Evolutionary conservation across 2,329 filamentous ascomycete genomes (phyloP).

Genomic region (Cryphonectria nitschkei): DNA sequence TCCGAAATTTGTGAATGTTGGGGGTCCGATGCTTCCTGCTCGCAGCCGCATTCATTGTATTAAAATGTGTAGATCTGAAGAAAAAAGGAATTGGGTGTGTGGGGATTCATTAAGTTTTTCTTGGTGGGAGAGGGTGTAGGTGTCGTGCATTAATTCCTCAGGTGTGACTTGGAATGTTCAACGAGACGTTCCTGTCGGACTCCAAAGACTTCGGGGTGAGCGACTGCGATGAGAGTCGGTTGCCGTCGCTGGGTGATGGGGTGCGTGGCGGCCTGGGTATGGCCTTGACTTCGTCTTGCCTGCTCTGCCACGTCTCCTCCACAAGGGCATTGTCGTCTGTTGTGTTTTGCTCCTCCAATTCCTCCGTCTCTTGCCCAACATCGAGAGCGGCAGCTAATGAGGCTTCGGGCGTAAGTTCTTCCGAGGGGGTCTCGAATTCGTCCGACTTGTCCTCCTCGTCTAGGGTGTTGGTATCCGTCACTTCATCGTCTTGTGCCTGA

Average conservation of each 20-base stretch:
- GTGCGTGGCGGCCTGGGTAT: slow-evolving; percentile 22
- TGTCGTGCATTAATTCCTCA: background rate
- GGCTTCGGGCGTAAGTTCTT: slow-evolving; percentile 11
- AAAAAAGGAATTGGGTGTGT: background rate
- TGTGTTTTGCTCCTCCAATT: slow-evolving; percentile 6
- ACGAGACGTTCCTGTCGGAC: slow-evolving; percentile 13
- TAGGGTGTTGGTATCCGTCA: background rate
- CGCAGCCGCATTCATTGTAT: slow-evolving; percentile 22
- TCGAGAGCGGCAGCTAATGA: background rate
- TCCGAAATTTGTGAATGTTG: slow-evolving; percentile 8
- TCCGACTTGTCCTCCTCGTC: slow-evolving; percentile 16
- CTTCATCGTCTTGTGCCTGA: background rate
- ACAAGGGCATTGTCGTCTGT: slow-evolving; percentile 2
- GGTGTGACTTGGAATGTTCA: background rate
- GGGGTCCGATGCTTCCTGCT: slow-evolving; percentile 15
- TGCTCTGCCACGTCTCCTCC: background rate
- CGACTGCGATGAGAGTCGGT: slow-evolving; percentile 29
- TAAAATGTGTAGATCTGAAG: slow-evolving; percentile 28
- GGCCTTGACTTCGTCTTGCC: background rate
- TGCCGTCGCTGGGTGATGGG: slow-evolving; percentile 21
- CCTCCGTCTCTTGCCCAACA: background rate
- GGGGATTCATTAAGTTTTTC: background rate
- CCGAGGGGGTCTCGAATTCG: slow-evolving; percentile 23
- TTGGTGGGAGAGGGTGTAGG: background rate
- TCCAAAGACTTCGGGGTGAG: slow-evolving; percentile 24